Evolutionary conservation across 1,284 basidiomycete species (phyloP).

Genomic region (Trichosporon faecale): DNA sequence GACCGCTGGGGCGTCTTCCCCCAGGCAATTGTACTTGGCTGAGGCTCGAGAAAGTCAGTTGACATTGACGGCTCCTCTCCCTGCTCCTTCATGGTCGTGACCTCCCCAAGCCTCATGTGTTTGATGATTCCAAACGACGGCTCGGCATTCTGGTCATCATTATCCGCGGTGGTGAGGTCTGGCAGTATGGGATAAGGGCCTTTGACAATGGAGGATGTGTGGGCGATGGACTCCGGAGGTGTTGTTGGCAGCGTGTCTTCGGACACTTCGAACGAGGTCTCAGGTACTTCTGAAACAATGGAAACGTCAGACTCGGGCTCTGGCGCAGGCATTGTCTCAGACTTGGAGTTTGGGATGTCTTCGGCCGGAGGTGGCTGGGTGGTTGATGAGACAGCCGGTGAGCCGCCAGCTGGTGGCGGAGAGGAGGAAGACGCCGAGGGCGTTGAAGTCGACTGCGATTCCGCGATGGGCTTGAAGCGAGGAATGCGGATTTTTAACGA

Average conservation of each 20-base stretch:
- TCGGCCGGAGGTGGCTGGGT: too few relatives aligned
- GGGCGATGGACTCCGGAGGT: not conserved
- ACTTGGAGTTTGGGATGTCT: not conserved
- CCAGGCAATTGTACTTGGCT: too few relatives aligned
- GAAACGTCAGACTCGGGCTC: not conserved
- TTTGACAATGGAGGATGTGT: too few relatives aligned
- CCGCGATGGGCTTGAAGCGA: not conserved
- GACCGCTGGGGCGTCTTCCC: too few relatives aligned
- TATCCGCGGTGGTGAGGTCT: too few relatives aligned
- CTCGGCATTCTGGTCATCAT: not conserved
- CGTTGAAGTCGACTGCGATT: too few relatives aligned
- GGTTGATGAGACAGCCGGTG: not conserved
- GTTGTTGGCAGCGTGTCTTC: not conserved
- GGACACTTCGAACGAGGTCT: not conserved
- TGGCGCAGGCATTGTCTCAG: not conserved
- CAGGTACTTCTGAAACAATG: not conserved
- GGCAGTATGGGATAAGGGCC: too few relatives aligned
- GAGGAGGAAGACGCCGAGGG: not conserved
- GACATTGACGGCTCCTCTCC: not conserved
- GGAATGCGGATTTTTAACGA: not conserved
- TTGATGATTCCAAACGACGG: not conserved
- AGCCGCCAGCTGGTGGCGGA: too few relatives aligned
- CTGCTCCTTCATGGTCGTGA: not conserved
- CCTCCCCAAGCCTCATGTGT: not conserved
- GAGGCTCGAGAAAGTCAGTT: too few relatives aligned